These are phyloP conservation scores for Plasmodium adleri DNA, from an alignment of 169 alveolate genomes.

Conservation along the genomic window DNA sequence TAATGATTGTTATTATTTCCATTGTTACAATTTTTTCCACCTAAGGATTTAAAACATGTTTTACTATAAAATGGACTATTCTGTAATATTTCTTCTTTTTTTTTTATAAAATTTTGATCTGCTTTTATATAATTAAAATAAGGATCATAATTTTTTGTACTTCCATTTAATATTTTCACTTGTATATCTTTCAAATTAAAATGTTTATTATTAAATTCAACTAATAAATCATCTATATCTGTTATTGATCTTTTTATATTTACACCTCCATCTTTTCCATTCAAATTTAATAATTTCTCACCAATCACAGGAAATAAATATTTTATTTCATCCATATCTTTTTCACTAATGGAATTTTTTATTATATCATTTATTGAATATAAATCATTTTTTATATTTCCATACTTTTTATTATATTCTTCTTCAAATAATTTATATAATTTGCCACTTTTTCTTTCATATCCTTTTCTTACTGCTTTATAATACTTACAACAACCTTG, in stretches of 20 bases:
- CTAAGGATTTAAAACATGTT: slow-evolving; percentile 39
- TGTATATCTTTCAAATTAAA: slow-evolving; percentile 52
- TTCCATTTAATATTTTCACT: slow-evolving; percentile 28
- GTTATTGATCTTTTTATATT: slow-evolving; percentile 9
- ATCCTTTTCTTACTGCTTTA: slow-evolving; percentile 4
- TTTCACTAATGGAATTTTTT: slow-evolving; percentile 18
- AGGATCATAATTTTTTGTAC: slow-evolving; percentile 1
- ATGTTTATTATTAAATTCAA: slow-evolving; percentile 49
- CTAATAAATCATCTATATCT: slow-evolving; percentile 32
- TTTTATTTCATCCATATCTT: slow-evolving; percentile 37
- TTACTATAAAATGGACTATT: slow-evolving; percentile 34
- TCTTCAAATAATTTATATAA: not conserved
- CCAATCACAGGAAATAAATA: slow-evolving; percentile 33
- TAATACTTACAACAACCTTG: slow-evolving; percentile 20
- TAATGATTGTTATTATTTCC: not conserved
- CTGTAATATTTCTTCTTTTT: slow-evolving; percentile 46
- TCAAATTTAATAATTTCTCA: slow-evolving; percentile 27
- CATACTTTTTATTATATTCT: not conserved
- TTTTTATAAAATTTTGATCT: slow-evolving; percentile 35
- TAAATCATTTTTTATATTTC: not conserved
- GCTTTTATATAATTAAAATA: slow-evolving; percentile 27
- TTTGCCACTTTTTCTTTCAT: not conserved
- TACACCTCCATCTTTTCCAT: not conserved
- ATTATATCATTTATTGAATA: slow-evolving; percentile 38
- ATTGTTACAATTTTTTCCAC: slow-evolving; percentile 16